Evolutionary conservation across 2,329 filamentous ascomycete species (phyloP).

Genomic region (Microthyrium microscopicum): DNA sequence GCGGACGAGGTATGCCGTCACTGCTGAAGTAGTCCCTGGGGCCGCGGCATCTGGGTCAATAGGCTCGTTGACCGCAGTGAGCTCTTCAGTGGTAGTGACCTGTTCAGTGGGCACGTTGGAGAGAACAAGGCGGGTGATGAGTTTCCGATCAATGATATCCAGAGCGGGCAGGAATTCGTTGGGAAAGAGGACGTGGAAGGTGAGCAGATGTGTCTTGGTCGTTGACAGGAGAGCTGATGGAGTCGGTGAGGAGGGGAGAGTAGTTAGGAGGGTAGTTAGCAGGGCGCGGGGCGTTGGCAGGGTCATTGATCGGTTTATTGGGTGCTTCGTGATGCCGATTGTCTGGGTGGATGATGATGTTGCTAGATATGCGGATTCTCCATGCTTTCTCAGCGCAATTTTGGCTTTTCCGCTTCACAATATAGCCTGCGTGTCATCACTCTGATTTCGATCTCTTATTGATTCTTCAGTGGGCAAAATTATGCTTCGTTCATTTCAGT

Average conservation of each 20-base stretch:
- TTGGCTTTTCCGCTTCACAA: too few species aligned
- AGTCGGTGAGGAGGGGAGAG: conserved; percentile 9
- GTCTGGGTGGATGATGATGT: too few species aligned
- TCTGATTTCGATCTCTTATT: too few species aligned
- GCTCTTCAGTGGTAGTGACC: not conserved
- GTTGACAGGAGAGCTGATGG: conserved; percentile 12
- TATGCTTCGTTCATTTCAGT: too few species aligned
- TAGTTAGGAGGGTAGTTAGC: conserved; percentile 5
- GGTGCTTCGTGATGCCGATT: too few species aligned
- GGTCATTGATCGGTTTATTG: too few species aligned
- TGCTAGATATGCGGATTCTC: too few species aligned
- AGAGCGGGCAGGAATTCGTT: conserved; percentile 67
- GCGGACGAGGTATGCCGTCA: conserved; percentile 40
- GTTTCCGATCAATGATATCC: conserved; percentile 65
- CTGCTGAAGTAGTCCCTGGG: conserved; percentile 7
- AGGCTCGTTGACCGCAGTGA: not conserved
- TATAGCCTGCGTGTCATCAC: too few species aligned
- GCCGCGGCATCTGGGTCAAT: not conserved
- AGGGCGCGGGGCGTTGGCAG: conserved; percentile 5
- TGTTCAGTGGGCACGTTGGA: not conserved
- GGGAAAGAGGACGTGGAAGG: conserved; percentile 74
- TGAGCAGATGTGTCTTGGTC: conserved; percentile 41
- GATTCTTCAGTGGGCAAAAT: too few species aligned
- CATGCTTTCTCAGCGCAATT: too few species aligned
- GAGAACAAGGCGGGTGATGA: conserved; percentile 40